Base-by-base conservation (phyloP, 2,329 filamentous ascomycete genomes). In the Talaromyces sp. region DNA sequence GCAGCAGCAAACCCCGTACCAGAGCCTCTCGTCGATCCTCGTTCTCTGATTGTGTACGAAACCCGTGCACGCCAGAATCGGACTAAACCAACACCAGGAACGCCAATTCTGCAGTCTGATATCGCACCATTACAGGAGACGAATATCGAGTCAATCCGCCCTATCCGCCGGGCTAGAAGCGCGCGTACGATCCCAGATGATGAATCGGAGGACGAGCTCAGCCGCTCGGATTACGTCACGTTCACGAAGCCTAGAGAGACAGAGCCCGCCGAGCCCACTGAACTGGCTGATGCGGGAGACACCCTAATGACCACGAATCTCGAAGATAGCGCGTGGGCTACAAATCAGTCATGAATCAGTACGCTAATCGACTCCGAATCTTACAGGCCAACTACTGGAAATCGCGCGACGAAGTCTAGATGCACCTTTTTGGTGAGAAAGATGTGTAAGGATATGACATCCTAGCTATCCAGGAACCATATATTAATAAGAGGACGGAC, bases 401-500 rank as follows among this genome's bases (percentile, higher is more conserved):
- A 58, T 44, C 28, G 33, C 46, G 46, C 0, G 37, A 62, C 44
- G 35, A 59, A 39, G 55, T 64, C n/a, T 44, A 55, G 35, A 61
- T 64, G 37, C 56, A 60, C 28, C 60, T 64, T 7, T 63, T 63
- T 14, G 33, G 48, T 60, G 48, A 64, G 48, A 60, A 18, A 48
- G 60, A 55, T 18, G 42, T 64, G 35, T 46, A 46, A 1, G 42
- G 60, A 2, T 60, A 62, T 28, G 48, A 64, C 12, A 62, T 62
- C 54, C 46, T 64, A 42, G 55, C 60, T 12, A 64, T 64, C 39
- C 39, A 64, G 39, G 56, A 59, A 48, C 56, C 56, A 4, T 65
- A 44, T 50, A 60, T 56, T 42, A 50, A 18, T 14, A 61, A 18
- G 42, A n/a, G 6, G 11, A 61, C 44, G 1, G 44, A 50, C 44